Base-by-base conservation (phyloP, 305 asterid genomes). In the Fraxinus dipetala region DNA sequence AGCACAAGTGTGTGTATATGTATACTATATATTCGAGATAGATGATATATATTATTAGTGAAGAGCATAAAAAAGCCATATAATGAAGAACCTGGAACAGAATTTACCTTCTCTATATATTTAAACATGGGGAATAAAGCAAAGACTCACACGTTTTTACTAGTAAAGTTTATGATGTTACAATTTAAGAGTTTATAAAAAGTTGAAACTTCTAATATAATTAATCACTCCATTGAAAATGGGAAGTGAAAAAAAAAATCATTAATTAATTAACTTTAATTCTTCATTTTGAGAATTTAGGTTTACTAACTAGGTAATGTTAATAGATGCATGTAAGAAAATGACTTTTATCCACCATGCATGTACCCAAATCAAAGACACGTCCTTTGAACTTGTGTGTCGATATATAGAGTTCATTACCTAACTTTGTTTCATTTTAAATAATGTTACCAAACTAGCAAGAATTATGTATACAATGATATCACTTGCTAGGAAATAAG, bases 391-490 rank as follows among this genome's bases (percentile, higher is more conserved):
- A 61, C 72, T 61, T 61, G 30, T 22, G 56, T 9, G 28, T 77
- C 79, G 36, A 76, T 38, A 31, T 78, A 63, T 82, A 83, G 87
- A 73, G 82, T 76, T 54, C 83, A 22, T 61, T 88, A n/a, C 88
- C 86, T 78, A 80, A 82, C 75, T 80, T 45, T 45, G 56, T 45
- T 45, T 45, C 18, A 45, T 45, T 13, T 45, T 45, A 13, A 43
- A 45, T 38, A 38, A 38, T 38, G 45, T 38, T 38, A 38, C 0
- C 45, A 38, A 38, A 38, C 45, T 8, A 38, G 45, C 45, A 38
- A 38, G 13, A 38, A 38, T 38, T 38, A 38, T 38, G 13, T 38
- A 8, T 38, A 9, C 45, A 38, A 38, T 38, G 11, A 38, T 38
- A 38, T 9, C 45, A 38, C 45, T 38, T 38, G 13, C 45, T 38